Evolutionary conservation across 2,329 filamentous ascomycete species (phyloP).

Genomic region (Monilinia aucupariae): DNA sequence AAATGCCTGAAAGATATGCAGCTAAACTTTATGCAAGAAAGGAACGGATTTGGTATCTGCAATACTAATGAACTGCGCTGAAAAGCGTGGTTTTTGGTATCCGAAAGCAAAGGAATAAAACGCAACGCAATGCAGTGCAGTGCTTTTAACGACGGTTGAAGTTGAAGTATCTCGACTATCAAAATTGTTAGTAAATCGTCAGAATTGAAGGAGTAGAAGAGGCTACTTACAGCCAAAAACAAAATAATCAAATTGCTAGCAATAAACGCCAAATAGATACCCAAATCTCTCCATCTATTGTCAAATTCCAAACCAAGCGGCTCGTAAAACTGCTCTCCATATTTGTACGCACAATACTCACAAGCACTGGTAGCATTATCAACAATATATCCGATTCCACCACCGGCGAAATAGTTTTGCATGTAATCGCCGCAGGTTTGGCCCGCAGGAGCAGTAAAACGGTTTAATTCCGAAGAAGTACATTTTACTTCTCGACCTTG

Average conservation of each 20-base stretch:
- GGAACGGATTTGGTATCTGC: not conserved
- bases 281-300: slow-evolving; percentile 74
- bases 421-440: slow-evolving; percentile 73
- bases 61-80: not conserved
- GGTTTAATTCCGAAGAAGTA: slow-evolving; percentile 54
- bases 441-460: slow-evolving; percentile 60
- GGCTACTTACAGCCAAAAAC: slow-evolving; percentile 42
- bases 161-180: slow-evolving; percentile 39
- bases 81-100: not conserved
- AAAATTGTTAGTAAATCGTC: slow-evolving; percentile 15
- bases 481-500: slow-evolving; percentile 61
- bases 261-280: slow-evolving; percentile 71
- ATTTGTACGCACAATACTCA: slow-evolving; percentile 74
- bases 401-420: slow-evolving; percentile 58
- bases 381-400: slow-evolving; percentile 68
- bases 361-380: slow-evolving; percentile 62
- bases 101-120: not conserved
- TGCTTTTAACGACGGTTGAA: slow-evolving; percentile 40
- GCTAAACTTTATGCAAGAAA: not conserved
- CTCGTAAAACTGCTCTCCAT: slow-evolving; percentile 75
- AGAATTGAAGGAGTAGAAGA: not conserved
- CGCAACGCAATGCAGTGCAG: not conserved
- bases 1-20: not conserved
- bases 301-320: slow-evolving; percentile 61
- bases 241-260: slow-evolving; percentile 67